Base-by-base conservation (phyloP, 2,329 filamentous ascomycete species). In the Hymenoscyphus infarciens region DNA sequence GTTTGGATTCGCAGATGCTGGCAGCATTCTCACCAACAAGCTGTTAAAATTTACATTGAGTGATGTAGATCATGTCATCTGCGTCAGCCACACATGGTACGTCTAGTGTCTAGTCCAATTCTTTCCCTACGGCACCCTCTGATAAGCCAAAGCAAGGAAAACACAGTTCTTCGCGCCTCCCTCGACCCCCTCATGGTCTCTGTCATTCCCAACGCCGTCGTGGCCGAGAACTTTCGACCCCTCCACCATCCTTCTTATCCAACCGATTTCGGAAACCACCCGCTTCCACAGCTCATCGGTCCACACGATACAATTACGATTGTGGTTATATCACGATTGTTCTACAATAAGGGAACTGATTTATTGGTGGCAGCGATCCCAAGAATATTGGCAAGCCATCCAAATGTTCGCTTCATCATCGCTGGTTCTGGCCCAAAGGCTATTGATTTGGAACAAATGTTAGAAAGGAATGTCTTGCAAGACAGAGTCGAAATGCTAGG, bases 291-390 rank as follows among this genome's bases (percentile, higher is more conserved):
- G 60, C 86, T 86, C 6, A 83, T 96, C 2, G 90, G 90, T 0
- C 91, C 92, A 0, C 83, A 91, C 67, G 94, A 97, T 70, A 89
- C 87, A 11, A 94, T 99, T 71, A 97, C 92, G 7, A 97, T 99
- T 63, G 92, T 99, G 1, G 94, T 99, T 22, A 96, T 99, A 66
- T 97, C 93, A 8, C 91, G 95, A 22, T 86, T 99, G 1, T 99
- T 98, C 77, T 98, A 98, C 77, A 99, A 99, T 78, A 99, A 99
- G 75, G 95, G 95, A 64, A 98, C 92, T 1, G 96, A 99, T 75
- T 85, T 99, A 0, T 84, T 99, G n/a, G 97, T 97, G 27, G 95
- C 94, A 11, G 92, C 92, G 3, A 96, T 99, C 60, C 95, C 95
- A 0, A 88, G 93, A 56, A 97, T 99, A 60, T 84, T 98, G 31